Evolutionary conservation across 192 early-diverging fungal genomes (phyloP).

Genomic region (Coemansia aciculifera): DNA sequence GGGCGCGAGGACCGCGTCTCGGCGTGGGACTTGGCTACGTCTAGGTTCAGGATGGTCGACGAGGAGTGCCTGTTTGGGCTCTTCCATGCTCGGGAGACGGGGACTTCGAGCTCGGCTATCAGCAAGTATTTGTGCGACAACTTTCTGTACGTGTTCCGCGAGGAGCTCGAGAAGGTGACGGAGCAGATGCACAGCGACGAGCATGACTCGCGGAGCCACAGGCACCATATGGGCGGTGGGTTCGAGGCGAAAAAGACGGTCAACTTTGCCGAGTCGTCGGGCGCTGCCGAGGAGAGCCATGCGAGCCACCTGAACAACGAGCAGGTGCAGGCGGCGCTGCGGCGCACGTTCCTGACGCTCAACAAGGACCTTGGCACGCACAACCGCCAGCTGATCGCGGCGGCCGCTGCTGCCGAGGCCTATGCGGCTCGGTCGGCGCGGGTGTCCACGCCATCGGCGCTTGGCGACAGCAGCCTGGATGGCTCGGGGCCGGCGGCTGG

Average conservation of each 20-base stretch:
- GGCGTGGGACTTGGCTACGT: slow-evolving; percentile 84
- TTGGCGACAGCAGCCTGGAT: slow-evolving; percentile 6
- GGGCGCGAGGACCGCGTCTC: slow-evolving; percentile 68
- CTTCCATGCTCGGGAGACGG: slow-evolving; percentile 71
- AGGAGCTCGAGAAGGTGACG: slow-evolving; percentile 71
- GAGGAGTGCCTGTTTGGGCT: slow-evolving; percentile 89
- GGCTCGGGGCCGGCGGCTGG: background rate
- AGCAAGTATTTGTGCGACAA: slow-evolving; percentile 71
- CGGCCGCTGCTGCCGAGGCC: slow-evolving; percentile 43
- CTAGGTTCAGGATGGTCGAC: slow-evolving; percentile 78
- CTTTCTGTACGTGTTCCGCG: slow-evolving; percentile 65
- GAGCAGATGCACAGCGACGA: slow-evolving; percentile 45
- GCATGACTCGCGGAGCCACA: slow-evolving; percentile 10
- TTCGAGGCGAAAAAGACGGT: slow-evolving; percentile 35
- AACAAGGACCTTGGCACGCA: slow-evolving; percentile 76
- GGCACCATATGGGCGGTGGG: background rate
- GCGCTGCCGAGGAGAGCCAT: slow-evolving; percentile 16
- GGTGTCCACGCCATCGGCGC: slow-evolving; percentile 3
- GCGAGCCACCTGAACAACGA: slow-evolving; percentile 34
- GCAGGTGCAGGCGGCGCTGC: slow-evolving; percentile 63
- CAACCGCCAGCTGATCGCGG: slow-evolving; percentile 50
- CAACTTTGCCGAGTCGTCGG: slow-evolving; percentile 35
- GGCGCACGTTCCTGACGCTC: slow-evolving; percentile 79
- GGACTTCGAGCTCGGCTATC: slow-evolving; percentile 55
- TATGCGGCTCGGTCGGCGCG: slow-evolving; percentile 39